Evolutionary conservation across 164 flowering plant species (phyloP).

Genomic region (Euptelea pleiosperma): DNA sequence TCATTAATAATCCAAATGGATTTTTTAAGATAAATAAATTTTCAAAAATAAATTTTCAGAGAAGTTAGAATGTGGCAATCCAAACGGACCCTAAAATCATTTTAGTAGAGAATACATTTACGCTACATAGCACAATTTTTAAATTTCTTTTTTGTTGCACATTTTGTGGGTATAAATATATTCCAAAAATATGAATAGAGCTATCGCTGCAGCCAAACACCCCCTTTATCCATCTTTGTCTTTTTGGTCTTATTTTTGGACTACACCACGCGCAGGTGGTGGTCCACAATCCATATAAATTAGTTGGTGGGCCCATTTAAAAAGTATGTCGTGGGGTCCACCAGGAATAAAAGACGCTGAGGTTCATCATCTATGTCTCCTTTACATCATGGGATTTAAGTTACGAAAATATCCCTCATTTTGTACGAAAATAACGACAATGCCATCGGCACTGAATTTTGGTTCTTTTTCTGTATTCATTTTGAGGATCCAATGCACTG

Average conservation of each 20-base stretch:
- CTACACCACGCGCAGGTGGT: neutral
- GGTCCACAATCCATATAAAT: conserved; percentile 17
- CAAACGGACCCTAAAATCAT: too few relatives aligned
- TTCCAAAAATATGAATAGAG: neutral
- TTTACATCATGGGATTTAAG: too few relatives aligned
- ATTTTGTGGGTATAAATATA: too few relatives aligned
- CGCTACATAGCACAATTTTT: too few relatives aligned
- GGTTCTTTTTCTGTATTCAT: neutral
- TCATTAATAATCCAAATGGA: too few relatives aligned
- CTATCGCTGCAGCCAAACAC: neutral
- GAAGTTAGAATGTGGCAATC: too few relatives aligned
- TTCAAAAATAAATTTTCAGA: too few relatives aligned
- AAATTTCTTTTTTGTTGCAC: too few relatives aligned
- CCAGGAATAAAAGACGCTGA: conserved; percentile 7
- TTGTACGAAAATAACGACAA: neutral
- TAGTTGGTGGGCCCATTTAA: conserved; percentile 13
- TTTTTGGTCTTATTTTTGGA: too few relatives aligned
- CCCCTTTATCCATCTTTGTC: too few relatives aligned
- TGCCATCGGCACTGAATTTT: neutral
- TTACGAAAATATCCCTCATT: neutral
- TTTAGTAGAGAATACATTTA: too few relatives aligned
- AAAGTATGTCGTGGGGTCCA: conserved; percentile 14
- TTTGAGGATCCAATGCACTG: neutral
- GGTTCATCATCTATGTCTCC: conserved; percentile 15
- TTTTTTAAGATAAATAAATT: too few relatives aligned